These are phyloP conservation scores for Platanthera zijinensis DNA, from an alignment of 106 monocot species.

Conservation along the genomic window DNA sequence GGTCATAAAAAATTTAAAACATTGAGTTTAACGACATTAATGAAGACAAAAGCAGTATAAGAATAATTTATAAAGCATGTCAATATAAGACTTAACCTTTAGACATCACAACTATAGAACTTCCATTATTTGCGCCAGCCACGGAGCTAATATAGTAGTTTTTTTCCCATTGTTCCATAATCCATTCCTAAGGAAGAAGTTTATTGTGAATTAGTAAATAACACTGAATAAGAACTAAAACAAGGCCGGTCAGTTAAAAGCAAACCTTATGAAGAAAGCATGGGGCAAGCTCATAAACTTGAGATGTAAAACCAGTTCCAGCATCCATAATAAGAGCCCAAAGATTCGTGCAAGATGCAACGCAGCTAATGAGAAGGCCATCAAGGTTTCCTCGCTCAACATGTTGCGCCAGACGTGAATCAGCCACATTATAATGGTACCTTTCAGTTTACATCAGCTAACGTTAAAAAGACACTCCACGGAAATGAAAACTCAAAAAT, in stretches of 20 bases:
- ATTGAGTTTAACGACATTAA: not conserved
- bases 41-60: not conserved
- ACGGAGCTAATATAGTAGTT: conserved; percentile 78
- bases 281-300: conserved; percentile 63
- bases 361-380: conserved; percentile 63
- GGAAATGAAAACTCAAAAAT: not conserved
- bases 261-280: conserved; percentile 63
- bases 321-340: conserved; percentile 90
- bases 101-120: conserved; percentile 83
- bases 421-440: conserved; percentile 78
- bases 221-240: not conserved
- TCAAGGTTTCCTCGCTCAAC: conserved; percentile 68
- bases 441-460: conserved; percentile 10
- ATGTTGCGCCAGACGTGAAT: conserved; percentile 58
- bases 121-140: conserved; percentile 81
- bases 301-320: conserved; percentile 64
- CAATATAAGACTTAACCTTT: conserved; percentile 39
- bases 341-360: conserved; percentile 61
- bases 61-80: not conserved
- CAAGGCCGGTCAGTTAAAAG: not conserved
- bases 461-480: not conserved
- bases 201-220: not conserved
- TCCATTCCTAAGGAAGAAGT: conserved; percentile 65
- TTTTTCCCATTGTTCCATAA: conserved; percentile 89
- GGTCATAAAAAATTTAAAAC: not conserved